Evolutionary conservation across 345 rosid species (phyloP).

Genomic region (Eucalyptus pumila): DNA sequence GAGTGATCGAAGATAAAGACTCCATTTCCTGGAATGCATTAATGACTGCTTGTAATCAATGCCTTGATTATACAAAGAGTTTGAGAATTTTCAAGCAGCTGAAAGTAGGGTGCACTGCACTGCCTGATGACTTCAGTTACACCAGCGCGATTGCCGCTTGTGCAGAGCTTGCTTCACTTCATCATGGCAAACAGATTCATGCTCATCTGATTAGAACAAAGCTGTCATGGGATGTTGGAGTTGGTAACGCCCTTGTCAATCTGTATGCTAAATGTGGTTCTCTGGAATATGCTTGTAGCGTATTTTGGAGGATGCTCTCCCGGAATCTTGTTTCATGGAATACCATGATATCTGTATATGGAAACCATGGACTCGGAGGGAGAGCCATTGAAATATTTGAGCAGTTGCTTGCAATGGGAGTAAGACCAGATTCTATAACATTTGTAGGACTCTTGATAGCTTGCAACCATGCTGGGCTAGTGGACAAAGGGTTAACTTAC

Average conservation of each 20-base stretch:
- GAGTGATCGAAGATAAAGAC: constrained; percentile 28
- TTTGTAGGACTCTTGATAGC: constrained; percentile 44
- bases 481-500: constrained; percentile 30
- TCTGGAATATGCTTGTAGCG: constrained; percentile 13
- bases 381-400: constrained; percentile 33
- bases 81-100: constrained; percentile 24
- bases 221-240: constrained; percentile 27
- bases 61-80: constrained; percentile 26
- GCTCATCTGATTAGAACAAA: constrained; percentile 23
- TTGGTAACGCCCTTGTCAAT: constrained; percentile 41
- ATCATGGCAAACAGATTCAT: constrained; percentile 47
- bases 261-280: constrained; percentile 70
- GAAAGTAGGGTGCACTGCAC: constrained; percentile 1
- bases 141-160: constrained; percentile 34
- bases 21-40: constrained; percentile 44
- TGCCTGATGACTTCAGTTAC: constrained; percentile 40
- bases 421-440: constrained; percentile 45
- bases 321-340: constrained; percentile 53
- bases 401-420: constrained; percentile 21
- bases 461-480: constrained; percentile 54
- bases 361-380: constrained; percentile 41
- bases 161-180: constrained; percentile 36
- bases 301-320: constrained; percentile 24
- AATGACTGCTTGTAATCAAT: constrained; percentile 29
- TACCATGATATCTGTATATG: constrained; percentile 46